Evolutionary conservation across 176 grass and related monocot genomes (phyloP).

Genomic region (Oryza rufipogon): DNA sequence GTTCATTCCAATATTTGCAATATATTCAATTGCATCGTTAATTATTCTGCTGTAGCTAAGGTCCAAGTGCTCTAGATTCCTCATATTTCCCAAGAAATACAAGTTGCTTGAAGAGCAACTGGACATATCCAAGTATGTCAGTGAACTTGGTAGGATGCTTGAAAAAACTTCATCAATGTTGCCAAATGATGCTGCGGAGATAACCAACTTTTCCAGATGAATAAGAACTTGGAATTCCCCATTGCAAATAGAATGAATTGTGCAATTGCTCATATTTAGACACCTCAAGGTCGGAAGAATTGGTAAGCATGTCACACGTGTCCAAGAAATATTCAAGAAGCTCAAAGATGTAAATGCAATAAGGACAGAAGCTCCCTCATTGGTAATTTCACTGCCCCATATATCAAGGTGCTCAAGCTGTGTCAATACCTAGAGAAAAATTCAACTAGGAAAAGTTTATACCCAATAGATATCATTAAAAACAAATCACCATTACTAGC

Average conservation of each 20-base stretch:
- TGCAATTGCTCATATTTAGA: conserved; percentile 91
- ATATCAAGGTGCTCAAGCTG: conserved; percentile 83
- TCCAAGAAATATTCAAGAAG: conserved; percentile 86
- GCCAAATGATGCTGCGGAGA: conserved; percentile 46
- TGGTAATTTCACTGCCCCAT: conserved; percentile 78
- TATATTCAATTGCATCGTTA: conserved; percentile 61
- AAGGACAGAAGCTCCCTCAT: conserved; percentile 64
- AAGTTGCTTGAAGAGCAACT: conserved; percentile 60
- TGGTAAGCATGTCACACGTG: conserved; percentile 58
- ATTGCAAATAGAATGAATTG: conserved; percentile 63
- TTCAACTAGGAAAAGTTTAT: conserved; percentile 15
- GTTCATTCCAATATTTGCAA: conserved; percentile 64
- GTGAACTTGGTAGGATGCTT: conserved; percentile 50
- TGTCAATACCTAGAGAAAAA: conserved; percentile 68
- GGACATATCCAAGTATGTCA: conserved; percentile 71
- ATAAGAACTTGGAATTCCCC: conserved; percentile 40
- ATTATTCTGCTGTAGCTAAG: conserved; percentile 60
- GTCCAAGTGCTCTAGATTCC: conserved; percentile 69
- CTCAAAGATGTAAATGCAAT: conserved; percentile 60
- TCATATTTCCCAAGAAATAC: conserved; percentile 60
- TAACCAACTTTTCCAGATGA: conserved; percentile 54
- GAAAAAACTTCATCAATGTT: conserved; percentile 65
- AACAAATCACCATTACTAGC: conserved; percentile 11
- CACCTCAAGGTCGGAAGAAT: conserved; percentile 52
- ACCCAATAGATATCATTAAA: background rate